Conservation (phyloP, 2,329 filamentous ascomycete genomes). For the Microsporum ferrugineum region DNA sequence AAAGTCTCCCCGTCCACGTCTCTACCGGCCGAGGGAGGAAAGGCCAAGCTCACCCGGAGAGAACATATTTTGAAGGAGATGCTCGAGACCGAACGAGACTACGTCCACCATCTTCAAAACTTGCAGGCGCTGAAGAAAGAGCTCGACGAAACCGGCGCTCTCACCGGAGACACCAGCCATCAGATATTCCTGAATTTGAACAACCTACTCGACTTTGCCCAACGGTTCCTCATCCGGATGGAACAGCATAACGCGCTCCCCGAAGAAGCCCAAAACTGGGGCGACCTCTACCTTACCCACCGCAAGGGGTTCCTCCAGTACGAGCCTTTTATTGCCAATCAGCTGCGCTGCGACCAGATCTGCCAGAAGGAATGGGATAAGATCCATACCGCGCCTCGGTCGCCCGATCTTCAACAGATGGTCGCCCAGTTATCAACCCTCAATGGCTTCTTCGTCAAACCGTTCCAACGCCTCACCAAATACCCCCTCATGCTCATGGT, state of each 20-base stretch:
- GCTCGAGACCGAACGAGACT: slow-evolving; percentile 91
- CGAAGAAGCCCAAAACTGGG: slow-evolving; percentile 73
- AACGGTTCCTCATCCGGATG: slow-evolving; percentile 86
- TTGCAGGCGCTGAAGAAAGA: slow-evolving; percentile 84
- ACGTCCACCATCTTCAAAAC: slow-evolving; percentile 93
- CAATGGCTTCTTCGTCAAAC: slow-evolving; percentile 87
- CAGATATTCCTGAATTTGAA: slow-evolving; percentile 96
- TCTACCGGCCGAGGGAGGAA: slow-evolving; percentile 37
- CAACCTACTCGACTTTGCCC: slow-evolving; percentile 85
- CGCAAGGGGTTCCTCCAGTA: slow-evolving; percentile 87
- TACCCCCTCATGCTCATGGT: slow-evolving; percentile 85
- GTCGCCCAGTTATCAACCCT: slow-evolving; percentile 78
- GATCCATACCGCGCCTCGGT: slow-evolving; percentile 55
- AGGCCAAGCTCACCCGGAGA: slow-evolving; percentile 55
- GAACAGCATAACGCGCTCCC: slow-evolving; percentile 87
- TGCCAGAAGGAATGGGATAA: slow-evolving; percentile 80
- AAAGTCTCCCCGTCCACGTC: slow-evolving; percentile 44
- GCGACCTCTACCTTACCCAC: slow-evolving; percentile 74
- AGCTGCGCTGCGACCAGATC: slow-evolving; percentile 77
- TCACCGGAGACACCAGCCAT: slow-evolving; percentile 82
- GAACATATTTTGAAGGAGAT: slow-evolving; percentile 87
- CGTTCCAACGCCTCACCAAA: slow-evolving; percentile 89
- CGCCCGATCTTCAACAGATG: slow-evolving; percentile 59
- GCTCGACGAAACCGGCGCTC: slow-evolving; percentile 73
- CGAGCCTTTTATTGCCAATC: slow-evolving; percentile 93